These are phyloP conservation scores for Dactylonectria macrodidyma DNA, from an alignment of 2,329 filamentous ascomycete species.

Conservation along the genomic window DNA sequence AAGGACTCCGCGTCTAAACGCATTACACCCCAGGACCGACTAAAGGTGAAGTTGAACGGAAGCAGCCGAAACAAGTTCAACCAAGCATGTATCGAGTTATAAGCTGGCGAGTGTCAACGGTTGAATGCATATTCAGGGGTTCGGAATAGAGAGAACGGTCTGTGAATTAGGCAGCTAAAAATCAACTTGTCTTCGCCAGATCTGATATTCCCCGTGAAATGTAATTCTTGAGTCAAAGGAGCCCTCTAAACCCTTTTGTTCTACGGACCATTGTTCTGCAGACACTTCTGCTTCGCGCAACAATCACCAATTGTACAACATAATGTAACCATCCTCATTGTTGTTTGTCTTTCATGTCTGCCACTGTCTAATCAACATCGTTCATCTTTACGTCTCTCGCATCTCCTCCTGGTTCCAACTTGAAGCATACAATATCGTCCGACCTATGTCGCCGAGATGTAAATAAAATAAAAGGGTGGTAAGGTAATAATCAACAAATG, in stretches of 20 bases:
- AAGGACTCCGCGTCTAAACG: not conserved
- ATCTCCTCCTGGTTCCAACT: conserved; percentile 3
- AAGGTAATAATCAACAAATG: conserved; percentile 27
- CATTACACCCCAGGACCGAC: not conserved
- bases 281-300: conserved; percentile 15
- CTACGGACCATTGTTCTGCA: not conserved
- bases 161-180: not conserved
- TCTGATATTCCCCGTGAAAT: not conserved
- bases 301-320: conserved; percentile 9
- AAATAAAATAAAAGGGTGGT: conserved; percentile 5
- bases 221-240: not conserved
- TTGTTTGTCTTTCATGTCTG: conserved; percentile 29
- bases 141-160: not conserved
- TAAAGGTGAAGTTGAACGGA: not conserved
- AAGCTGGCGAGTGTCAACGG: too few relatives aligned
- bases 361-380: conserved; percentile 27
- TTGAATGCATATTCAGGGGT: not conserved
- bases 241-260: not conserved
- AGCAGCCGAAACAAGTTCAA: not conserved
- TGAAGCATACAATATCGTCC: conserved; percentile 15
- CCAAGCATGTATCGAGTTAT: too few relatives aligned
- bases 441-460: conserved; percentile 14
- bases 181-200: not conserved
- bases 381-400: conserved; percentile 19
- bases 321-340: conserved; percentile 14